Conservation (phyloP, 1,284 basidiomycete species). For the Meripilus lineatus region DNA sequence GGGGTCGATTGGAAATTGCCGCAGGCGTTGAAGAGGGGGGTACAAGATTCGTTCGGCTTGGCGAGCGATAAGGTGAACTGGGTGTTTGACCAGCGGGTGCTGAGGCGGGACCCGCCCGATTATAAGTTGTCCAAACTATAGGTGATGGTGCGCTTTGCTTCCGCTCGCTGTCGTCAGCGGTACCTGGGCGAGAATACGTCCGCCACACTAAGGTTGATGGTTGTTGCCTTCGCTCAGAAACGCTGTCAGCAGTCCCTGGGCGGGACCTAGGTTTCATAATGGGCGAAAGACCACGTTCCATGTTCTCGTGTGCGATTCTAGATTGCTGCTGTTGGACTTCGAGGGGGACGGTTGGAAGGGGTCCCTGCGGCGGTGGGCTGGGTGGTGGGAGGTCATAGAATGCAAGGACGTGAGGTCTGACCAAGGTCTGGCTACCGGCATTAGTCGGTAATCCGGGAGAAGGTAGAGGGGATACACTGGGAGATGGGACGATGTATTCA, state of each 20-base stretch:
- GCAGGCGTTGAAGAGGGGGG: constrained; percentile 12
- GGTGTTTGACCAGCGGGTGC: too few species aligned
- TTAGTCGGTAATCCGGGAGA: constrained; percentile 10
- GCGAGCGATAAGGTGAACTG: constrained; percentile 1
- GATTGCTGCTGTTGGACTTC: background rate
- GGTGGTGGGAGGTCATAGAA: constrained; percentile 54
- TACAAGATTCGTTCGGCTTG: constrained; percentile 10
- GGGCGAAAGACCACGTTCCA: constrained; percentile 1
- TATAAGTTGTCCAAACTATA: background rate
- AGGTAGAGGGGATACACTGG: background rate
- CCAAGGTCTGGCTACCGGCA: constrained; percentile 5
- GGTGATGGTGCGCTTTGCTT: constrained; percentile 5
- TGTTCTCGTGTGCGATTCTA: background rate
- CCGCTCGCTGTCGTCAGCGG: background rate
- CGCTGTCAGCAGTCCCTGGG: too few species aligned
- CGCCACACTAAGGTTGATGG: too few species aligned
- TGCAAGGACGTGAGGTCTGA: constrained; percentile 29
- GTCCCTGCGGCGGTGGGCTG: constrained; percentile 46
- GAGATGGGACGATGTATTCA: background rate
- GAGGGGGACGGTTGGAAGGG: constrained; percentile 39
- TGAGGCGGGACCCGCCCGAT: background rate
- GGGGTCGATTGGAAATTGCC: constrained; percentile 8
- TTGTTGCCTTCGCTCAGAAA: background rate
- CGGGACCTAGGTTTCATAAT: background rate
- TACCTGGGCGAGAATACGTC: too few species aligned